Conservation (phyloP, 805 yeast genomes). For the Yarrowia keelungensis region DNA sequence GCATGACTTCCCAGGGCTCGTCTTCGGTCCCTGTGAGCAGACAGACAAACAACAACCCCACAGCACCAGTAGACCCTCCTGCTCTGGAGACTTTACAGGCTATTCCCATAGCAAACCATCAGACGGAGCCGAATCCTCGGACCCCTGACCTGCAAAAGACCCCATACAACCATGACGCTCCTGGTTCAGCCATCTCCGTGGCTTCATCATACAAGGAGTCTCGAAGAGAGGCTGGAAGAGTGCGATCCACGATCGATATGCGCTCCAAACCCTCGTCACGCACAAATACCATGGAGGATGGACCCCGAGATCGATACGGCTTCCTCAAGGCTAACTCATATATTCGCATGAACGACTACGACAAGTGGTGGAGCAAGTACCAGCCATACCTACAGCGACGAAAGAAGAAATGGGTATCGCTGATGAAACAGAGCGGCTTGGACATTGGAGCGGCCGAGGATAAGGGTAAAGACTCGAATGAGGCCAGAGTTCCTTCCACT, state of each 20-base stretch:
- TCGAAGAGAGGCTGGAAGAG: constrained; percentile 30
- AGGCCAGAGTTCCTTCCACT: constrained; percentile 11
- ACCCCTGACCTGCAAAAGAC: constrained; percentile 24
- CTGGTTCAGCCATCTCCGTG: constrained; percentile 29
- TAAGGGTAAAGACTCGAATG: constrained; percentile 19
- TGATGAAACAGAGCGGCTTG: constrained; percentile 74
- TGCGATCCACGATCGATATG: constrained; percentile 35
- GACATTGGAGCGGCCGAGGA: constrained; percentile 52
- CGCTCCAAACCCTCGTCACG: constrained; percentile 35
- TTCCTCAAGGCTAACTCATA: constrained; percentile 71
- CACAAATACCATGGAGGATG: constrained; percentile 27
- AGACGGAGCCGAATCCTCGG: not conserved
- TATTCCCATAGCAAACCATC: not conserved
- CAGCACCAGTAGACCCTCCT: not conserved
- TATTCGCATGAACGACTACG: constrained; percentile 63
- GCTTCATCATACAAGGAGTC: constrained; percentile 34
- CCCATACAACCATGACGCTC: constrained; percentile 32
- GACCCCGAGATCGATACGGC: constrained; percentile 77
- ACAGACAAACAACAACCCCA: not conserved
- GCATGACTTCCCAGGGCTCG: constrained; percentile 33
- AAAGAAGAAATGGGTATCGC: constrained; percentile 74
- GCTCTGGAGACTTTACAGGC: constrained; percentile 24
- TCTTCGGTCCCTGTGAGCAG: constrained; percentile 14
- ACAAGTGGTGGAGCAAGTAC: constrained; percentile 78
- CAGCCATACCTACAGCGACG: constrained; percentile 67